These are phyloP conservation scores for Acacia concinna DNA, from an alignment of 331 rosid genomes.

Conservation along the genomic window DNA sequence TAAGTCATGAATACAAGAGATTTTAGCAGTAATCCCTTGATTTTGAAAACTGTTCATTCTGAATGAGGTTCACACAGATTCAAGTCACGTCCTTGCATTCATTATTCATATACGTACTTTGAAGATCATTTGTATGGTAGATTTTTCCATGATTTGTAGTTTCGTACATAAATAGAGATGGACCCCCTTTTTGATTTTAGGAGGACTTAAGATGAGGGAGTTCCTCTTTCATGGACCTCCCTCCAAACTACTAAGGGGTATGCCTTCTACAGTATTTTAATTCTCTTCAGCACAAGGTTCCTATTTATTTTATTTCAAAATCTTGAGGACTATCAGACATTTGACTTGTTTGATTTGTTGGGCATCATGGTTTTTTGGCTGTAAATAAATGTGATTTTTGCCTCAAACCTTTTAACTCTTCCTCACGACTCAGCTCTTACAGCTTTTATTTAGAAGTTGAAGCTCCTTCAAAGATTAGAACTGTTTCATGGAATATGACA, in stretches of 20 bases:
- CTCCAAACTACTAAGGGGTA: background rate
- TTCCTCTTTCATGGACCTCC: background rate
- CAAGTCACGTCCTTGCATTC: background rate
- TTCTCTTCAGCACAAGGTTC: no score
- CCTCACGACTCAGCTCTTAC: no score
- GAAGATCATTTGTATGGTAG: background rate
- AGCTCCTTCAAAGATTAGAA: no score
- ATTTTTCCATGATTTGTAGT: background rate
- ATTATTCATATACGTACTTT: background rate
- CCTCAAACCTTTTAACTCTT: no score
- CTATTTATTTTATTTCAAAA: no score
- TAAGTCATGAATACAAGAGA: background rate
- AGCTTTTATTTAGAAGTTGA: no score
- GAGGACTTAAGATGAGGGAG: background rate
- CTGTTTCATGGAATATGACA: no score
- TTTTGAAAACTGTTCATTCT: slow-evolving; percentile 6
- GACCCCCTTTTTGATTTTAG: background rate
- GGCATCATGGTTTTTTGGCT: no score
- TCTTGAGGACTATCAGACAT: no score
- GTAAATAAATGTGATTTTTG: no score
- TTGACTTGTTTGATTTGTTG: no score
- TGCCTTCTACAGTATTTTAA: background rate
- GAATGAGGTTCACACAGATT: background rate
- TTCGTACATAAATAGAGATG: no score
- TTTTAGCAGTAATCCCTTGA: slow-evolving; percentile 7